A percentile compares a stretch with the other conserved stretches of the same genome.
phyloP scores from a whole-genome alignment of 1,284 basidiomycete species.

The Leccinum fallax region DNA sequence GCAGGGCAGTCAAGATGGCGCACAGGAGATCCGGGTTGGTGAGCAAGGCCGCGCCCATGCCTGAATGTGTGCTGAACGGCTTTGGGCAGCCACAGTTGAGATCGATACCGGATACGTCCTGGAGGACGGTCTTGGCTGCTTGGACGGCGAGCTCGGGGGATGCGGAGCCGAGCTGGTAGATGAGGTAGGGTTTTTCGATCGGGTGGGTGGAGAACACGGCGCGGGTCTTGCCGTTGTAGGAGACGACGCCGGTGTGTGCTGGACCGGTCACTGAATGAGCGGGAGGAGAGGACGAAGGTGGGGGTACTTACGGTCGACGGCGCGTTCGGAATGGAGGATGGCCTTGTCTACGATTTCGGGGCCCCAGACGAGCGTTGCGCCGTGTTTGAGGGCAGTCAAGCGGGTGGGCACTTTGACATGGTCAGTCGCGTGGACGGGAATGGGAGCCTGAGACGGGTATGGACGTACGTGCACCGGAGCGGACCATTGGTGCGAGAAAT shows the following conservation, averaged over 20 bases:
- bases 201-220: slow-evolving; percentile 95
- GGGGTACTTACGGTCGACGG: slow-evolving; percentile 74
- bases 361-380: slow-evolving; percentile 95
- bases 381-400: slow-evolving; percentile 88
- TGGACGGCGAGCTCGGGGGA: slow-evolving; percentile 89
- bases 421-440: slow-evolving; percentile 1
- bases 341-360: slow-evolving; percentile 98
- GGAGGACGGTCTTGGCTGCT: slow-evolving; percentile 84
- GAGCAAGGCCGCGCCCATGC: slow-evolving; percentile 97
- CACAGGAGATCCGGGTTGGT: slow-evolving; percentile 91
- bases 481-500: slow-evolving; percentile 94
- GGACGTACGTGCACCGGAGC: slow-evolving; percentile 82
- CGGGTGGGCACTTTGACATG: slow-evolving; percentile 71
- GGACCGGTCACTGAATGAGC: slow-evolving; percentile 9
- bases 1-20: slow-evolving; percentile 78
- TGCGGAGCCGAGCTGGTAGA: slow-evolving; percentile 92
- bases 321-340: slow-evolving; percentile 83
- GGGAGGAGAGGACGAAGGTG: neutral
- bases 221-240: slow-evolving; percentile 80
- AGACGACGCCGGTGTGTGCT: slow-evolving; percentile 89
- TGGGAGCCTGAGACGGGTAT: neutral
- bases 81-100: slow-evolving; percentile 97
- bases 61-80: slow-evolving; percentile 91
- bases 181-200: slow-evolving; percentile 87
- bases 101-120: slow-evolving; percentile 93